These are phyloP conservation scores for Elsinoe perseae DNA, from an alignment of 2,329 filamentous ascomycete genomes.

Conservation along the genomic window DNA sequence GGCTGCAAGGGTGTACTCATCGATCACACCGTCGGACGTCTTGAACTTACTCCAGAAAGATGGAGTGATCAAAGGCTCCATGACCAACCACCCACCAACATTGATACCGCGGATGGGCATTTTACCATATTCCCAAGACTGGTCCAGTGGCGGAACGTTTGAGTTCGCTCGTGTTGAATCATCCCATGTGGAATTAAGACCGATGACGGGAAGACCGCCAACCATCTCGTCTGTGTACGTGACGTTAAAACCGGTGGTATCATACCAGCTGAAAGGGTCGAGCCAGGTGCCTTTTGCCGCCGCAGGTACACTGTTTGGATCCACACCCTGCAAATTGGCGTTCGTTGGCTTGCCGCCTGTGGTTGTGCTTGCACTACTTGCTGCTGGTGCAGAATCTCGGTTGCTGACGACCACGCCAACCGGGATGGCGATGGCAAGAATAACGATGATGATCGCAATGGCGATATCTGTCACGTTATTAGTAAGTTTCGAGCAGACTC, in stretches of 20 bases:
- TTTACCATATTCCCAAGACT: constrained; percentile 69
- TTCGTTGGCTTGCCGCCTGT: constrained; percentile 33
- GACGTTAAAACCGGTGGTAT: constrained; percentile 84
- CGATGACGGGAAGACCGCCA: constrained; percentile 84
- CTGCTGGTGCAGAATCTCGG: constrained; percentile 29
- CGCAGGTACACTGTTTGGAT: constrained; percentile 39
- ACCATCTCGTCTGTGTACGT: constrained; percentile 83
- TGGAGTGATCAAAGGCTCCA: constrained; percentile 93
- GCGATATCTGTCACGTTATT: constrained; percentile 14
- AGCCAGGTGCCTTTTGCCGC: constrained; percentile 66
- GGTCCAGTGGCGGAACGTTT: constrained; percentile 68
- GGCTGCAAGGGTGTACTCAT: constrained; percentile 74
- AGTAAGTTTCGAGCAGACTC: constrained; percentile 18
- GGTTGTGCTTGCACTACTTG: constrained; percentile 22
- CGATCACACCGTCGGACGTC: constrained; percentile 58
- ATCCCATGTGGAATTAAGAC: constrained; percentile 76
- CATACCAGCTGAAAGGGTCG: constrained; percentile 87
- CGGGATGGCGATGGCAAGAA: constrained; percentile 41
- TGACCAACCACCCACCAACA: constrained; percentile 82
- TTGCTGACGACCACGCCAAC: constrained; percentile 40
- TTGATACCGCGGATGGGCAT: constrained; percentile 84
- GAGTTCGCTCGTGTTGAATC: constrained; percentile 71
- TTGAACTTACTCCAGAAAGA: constrained; percentile 71
- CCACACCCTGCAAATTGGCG: constrained; percentile 39
- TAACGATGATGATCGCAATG: constrained; percentile 34